A percentile compares a stretch with the other conserved stretches of the same genome.
These are phyloP conservation scores for Candida michaelii DNA, from an alignment of 805 yeast species.

Conservation along the genomic window DNA sequence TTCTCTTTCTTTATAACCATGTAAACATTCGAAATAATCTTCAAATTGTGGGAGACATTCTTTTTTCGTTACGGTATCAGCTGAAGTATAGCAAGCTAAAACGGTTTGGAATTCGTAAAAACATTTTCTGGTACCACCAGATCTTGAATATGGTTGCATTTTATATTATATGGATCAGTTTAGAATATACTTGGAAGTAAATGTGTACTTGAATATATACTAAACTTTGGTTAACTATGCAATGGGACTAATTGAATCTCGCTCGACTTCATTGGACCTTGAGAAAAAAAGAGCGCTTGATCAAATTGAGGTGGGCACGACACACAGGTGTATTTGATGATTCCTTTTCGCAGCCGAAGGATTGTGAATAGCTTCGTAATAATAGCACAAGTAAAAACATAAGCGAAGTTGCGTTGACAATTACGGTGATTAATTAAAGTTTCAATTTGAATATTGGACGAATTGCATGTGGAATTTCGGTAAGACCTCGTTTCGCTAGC, in stretches of 20 bases:
- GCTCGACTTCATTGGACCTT: conserved; percentile 6
- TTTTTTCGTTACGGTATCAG: conserved; percentile 41
- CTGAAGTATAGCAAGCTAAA: conserved; percentile 45
- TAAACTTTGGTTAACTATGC: not conserved
- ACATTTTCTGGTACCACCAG: conserved; percentile 49
- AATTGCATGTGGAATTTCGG: too few species aligned
- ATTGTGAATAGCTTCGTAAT: too few species aligned
- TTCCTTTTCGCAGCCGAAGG: too few species aligned
- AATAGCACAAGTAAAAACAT: too few species aligned
- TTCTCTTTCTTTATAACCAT: conserved; percentile 47
- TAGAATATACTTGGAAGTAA: not conserved
- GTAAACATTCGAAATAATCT: conserved; percentile 48
- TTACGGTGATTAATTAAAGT: too few species aligned
- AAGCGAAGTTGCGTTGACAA: too few species aligned
- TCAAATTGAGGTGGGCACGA: not conserved
- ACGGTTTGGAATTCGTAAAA: conserved; percentile 47
- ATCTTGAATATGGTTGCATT: conserved; percentile 49
- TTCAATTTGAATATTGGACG: too few species aligned
- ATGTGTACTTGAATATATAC: too few species aligned
- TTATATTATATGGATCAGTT: not conserved
- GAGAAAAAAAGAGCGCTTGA: not conserved
- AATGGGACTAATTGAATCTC: not conserved
- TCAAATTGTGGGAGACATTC: conserved; percentile 45
- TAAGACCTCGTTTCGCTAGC: too few species aligned
- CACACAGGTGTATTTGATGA: too few species aligned